Conservation (phyloP, 164 flowering plant genomes). For the Dillenia suffruticosa region DNA sequence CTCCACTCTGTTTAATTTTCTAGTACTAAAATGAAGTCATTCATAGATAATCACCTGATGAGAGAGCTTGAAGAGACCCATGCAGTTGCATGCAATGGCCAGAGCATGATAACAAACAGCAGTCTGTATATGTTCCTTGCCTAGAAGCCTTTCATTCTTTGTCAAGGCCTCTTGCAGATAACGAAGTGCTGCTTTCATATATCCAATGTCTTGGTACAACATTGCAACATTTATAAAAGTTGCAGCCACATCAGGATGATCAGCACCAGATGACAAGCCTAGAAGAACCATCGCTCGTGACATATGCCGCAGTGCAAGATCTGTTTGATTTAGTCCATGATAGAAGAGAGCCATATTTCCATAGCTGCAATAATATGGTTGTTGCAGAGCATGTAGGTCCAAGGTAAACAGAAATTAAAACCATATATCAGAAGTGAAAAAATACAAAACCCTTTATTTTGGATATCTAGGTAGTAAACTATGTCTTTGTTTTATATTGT, state of each 20-base stretch:
- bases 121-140: constrained; percentile 96
- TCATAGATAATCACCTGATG: constrained; percentile 55
- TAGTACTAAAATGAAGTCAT: too few relatives aligned
- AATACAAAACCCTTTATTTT: not conserved
- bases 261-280: constrained; percentile 89
- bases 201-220: constrained; percentile 98
- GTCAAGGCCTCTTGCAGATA: constrained; percentile 98
- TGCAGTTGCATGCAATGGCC: constrained; percentile 95
- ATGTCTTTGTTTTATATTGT: too few relatives aligned
- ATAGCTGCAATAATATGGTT: constrained; percentile 51
- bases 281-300: constrained; percentile 80
- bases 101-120: constrained; percentile 99
- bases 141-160: constrained; percentile 92
- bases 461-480: too few relatives aligned
- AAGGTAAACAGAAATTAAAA: constrained; percentile 1
- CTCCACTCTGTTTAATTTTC: not conserved
- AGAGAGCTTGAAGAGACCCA: constrained; percentile 95
- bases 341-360: constrained; percentile 99
- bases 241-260: constrained; percentile 99
- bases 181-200: constrained; percentile 86
- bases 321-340: constrained; percentile 97
- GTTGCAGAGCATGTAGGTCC: constrained; percentile 6
- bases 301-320: constrained; percentile 91
- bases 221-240: constrained; percentile 97
- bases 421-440: not conserved